phyloP scores from a whole-genome alignment of 257 asterid species.

The Phtheirospermum japonicum region DNA sequence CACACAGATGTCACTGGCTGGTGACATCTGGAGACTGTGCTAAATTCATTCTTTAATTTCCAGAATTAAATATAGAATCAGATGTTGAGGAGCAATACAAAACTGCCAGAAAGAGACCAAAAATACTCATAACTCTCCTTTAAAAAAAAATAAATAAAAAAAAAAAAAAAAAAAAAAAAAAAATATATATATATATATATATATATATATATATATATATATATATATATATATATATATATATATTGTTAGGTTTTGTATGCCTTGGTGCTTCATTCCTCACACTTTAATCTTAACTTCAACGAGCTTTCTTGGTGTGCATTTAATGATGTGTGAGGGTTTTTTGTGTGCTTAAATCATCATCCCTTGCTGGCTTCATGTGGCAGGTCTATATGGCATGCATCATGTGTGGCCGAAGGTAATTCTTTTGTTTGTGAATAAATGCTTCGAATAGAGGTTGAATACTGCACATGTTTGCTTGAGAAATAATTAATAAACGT shows the following conservation, averaged over 20 bases:
- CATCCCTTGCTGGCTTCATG: slow-evolving; percentile 26
- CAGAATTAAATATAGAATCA: background rate
- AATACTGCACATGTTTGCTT: slow-evolving; percentile 21
- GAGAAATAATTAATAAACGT: slow-evolving; percentile 19
- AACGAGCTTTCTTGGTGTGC: slow-evolving; percentile 1
- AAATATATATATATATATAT: no score
- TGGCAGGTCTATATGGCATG: slow-evolving; percentile 94
- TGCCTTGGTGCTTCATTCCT: slow-evolving; percentile 4
- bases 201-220: no score
- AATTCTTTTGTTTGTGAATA: slow-evolving; percentile 25
- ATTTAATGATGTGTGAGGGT: background rate
- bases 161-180: background rate
- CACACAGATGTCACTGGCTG: no score
- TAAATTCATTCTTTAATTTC: background rate
- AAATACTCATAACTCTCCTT: no score
- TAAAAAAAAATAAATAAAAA: no score
- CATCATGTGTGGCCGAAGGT: slow-evolving; percentile 83
- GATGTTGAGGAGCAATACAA: background rate
- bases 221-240: background rate
- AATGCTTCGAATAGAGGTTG: slow-evolving; percentile 18
- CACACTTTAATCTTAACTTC: slow-evolving; percentile 11
- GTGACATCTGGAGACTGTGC: background rate
- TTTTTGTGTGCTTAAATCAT: slow-evolving; percentile 7
- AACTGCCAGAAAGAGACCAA: background rate
- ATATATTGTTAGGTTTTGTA: background rate